A percentile compares a stretch with the other conserved stretches of the same genome.
phyloP scores from a whole-genome alignment of 371 early-diverging fungal genomes.

The Mucor saturninus region DNA sequence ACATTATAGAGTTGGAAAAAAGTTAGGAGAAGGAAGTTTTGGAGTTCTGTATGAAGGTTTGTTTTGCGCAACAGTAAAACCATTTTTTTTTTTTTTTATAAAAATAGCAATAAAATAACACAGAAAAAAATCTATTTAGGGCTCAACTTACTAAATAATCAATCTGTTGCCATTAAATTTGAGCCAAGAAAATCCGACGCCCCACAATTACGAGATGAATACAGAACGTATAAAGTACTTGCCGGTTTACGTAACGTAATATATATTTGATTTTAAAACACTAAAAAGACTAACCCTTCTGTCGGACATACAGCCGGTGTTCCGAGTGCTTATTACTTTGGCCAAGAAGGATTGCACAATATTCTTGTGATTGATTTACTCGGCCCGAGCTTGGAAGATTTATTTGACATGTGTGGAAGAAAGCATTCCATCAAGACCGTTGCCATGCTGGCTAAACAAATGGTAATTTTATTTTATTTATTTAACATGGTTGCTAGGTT shows the following conservation, averaged over 20 bases:
- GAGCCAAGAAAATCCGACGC: constrained; percentile 95
- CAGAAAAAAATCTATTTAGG: not conserved
- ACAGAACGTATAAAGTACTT: constrained; percentile 88
- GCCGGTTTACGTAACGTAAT: constrained; percentile 71
- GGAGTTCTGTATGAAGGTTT: constrained; percentile 95
- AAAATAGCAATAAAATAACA: constrained; percentile 38
- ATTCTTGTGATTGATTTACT: constrained; percentile 96
- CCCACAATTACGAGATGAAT: constrained; percentile 93
- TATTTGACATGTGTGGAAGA: constrained; percentile 93
- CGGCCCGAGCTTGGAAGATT: constrained; percentile 94
- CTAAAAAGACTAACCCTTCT: constrained; percentile 51
- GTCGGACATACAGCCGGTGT: constrained; percentile 66
- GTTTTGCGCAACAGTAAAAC: not conserved
- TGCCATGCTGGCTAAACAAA: constrained; percentile 94
- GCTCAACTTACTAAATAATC: constrained; percentile 71
- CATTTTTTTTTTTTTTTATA: not conserved
- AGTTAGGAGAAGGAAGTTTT: constrained; percentile 88
- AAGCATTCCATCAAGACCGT: constrained; percentile 92
- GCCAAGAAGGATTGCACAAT: constrained; percentile 93
- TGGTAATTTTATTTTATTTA: constrained; percentile 59
- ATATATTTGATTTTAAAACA: constrained; percentile 52
- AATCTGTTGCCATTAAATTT: constrained; percentile 92
- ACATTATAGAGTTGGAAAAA: constrained; percentile 85
- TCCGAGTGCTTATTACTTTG: constrained; percentile 91
- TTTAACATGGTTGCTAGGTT: not conserved